A percentile compares a stretch with the other conserved stretches of the same genome.
phyloP scores from a whole-genome alignment of 768 basidiomycete species.

The Hygrophorus pudorinus region DNA sequence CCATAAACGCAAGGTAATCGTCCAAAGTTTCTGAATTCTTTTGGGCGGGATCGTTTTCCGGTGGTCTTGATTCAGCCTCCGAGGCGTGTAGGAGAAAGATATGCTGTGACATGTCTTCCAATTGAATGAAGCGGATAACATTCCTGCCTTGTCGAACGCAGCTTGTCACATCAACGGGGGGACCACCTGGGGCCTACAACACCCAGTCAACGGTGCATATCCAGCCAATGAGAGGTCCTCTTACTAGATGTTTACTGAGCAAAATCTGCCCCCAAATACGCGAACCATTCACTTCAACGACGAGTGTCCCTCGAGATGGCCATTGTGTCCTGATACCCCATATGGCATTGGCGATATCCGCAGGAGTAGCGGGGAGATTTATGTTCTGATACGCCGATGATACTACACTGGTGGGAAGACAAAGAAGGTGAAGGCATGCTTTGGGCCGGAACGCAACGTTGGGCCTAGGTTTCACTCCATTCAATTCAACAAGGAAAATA shows the following conservation, averaged over 20 bases:
- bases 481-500: background rate
- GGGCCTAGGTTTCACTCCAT: background rate
- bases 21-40: background rate
- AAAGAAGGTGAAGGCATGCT: slow-evolving; percentile 1
- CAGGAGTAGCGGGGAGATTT: background rate
- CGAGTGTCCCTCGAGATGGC: slow-evolving; percentile 8
- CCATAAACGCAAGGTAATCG: slow-evolving; percentile 7
- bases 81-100: slow-evolving; percentile 8
- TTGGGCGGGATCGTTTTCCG: background rate
- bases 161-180: slow-evolving; percentile 7
- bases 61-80: background rate
- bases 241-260: slow-evolving; percentile 8
- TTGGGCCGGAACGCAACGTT: background rate
- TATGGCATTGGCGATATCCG: background rate
- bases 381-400: background rate
- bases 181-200: slow-evolving; percentile 1
- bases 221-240: background rate
- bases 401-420: background rate
- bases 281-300: slow-evolving; percentile 8
- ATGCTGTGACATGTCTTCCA: slow-evolving; percentile 7
- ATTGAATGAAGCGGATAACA: slow-evolving; percentile 6
- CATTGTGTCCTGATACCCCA: slow-evolving; percentile 1
- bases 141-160: slow-evolving; percentile 7
- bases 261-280: background rate
- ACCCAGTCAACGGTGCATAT: background rate